Evolutionary conservation across 805 yeast genomes (phyloP).

Genomic region (Candida saitoana): DNA sequence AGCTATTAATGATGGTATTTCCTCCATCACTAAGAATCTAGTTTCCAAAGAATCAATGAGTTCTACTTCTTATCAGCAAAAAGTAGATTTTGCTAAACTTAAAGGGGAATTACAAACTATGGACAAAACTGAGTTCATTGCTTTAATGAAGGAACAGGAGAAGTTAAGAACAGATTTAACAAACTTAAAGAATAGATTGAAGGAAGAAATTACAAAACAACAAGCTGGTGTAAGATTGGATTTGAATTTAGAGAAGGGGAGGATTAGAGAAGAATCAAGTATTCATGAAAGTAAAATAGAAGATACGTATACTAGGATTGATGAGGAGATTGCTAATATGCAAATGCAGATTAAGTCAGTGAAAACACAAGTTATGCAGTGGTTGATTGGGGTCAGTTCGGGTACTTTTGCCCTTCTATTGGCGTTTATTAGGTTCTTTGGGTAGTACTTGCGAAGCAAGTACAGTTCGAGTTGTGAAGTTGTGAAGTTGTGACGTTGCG

Average conservation of each 20-base stretch:
- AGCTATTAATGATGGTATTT: conserved; percentile 81
- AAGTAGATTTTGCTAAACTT: conserved; percentile 92
- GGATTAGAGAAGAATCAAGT: conserved; percentile 91
- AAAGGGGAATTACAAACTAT: conserved; percentile 86
- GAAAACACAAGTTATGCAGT: conserved; percentile 94
- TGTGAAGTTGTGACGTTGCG: no score
- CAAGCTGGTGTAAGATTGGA: conserved; percentile 89
- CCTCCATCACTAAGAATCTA: conserved; percentile 66
- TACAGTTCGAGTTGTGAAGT: no score
- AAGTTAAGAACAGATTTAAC: conserved; percentile 79
- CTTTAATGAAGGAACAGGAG: conserved; percentile 83
- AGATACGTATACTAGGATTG: conserved; percentile 91
- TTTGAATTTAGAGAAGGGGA: conserved; percentile 87
- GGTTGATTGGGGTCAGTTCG: conserved; percentile 97
- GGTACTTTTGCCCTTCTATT: conserved; percentile 94
- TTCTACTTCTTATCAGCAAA: conserved; percentile 87
- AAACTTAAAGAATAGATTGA: conserved; percentile 74
- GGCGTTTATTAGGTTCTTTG: conserved; percentile 82
- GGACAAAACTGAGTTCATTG: conserved; percentile 81
- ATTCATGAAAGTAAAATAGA: conserved; percentile 90
- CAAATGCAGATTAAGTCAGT: conserved; percentile 93
- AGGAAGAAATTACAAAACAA: conserved; percentile 87
- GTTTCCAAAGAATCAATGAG: conserved; percentile 83
- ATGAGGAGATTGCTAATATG: conserved; percentile 92
- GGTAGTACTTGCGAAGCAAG: no score